A percentile compares a stretch with the other conserved stretches of the same genome.
These are phyloP conservation scores for Nakazawaea molendinolei DNA, from an alignment of 805 yeast species.

Conservation along the genomic window DNA sequence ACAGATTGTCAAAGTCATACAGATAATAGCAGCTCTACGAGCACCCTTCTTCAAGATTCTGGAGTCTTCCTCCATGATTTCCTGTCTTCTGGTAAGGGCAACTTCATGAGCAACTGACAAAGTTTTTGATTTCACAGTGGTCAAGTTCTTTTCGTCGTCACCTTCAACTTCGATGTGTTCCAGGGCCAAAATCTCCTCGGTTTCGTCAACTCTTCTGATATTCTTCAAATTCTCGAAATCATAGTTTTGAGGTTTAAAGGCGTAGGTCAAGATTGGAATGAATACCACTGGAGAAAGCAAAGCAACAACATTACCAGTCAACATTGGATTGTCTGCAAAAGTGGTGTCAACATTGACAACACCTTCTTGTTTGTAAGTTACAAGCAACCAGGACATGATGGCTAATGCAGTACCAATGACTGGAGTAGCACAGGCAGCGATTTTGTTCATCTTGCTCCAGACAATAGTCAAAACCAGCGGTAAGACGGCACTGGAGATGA, in stretches of 20 bases:
- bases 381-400: constrained; percentile 59
- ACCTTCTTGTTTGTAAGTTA: constrained; percentile 38
- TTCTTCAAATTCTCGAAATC: constrained; percentile 60
- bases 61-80: constrained; percentile 41
- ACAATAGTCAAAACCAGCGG: constrained; percentile 65
- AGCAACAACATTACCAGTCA: constrained; percentile 83
- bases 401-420: constrained; percentile 71
- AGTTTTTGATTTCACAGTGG: constrained; percentile 12
- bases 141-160: constrained; percentile 18
- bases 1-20: constrained; percentile 54
- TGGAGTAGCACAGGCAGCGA: constrained; percentile 74
- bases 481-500: constrained; percentile 79
- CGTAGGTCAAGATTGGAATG: constrained; percentile 57
- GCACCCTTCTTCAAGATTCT: constrained; percentile 47
- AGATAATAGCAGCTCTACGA: constrained; percentile 53
- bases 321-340: constrained; percentile 85
- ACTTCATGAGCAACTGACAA: constrained; percentile 14
- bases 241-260: constrained; percentile 64
- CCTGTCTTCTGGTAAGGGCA: constrained; percentile 18
- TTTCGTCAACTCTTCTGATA: constrained; percentile 66
- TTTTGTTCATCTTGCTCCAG: constrained; percentile 56
- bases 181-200: constrained; percentile 51
- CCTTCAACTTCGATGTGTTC: constrained; percentile 22
- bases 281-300: constrained; percentile 63
- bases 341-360: constrained; percentile 43